Base-by-base conservation (phyloP, 2,329 filamentous ascomycete species). In the Hymenoscyphus linearis region DNA sequence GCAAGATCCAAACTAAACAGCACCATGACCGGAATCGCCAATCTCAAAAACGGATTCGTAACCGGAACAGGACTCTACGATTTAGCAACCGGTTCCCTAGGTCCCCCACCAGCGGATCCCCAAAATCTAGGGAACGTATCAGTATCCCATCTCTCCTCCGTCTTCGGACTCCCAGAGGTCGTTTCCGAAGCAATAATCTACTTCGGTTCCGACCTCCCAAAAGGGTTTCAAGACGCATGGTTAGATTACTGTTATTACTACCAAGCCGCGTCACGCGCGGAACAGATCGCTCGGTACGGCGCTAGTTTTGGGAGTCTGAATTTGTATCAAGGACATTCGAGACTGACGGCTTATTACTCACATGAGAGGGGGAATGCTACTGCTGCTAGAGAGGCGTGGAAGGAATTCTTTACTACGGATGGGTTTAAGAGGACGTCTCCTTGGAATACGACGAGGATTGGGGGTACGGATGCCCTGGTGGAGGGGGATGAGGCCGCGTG, bases 191-290 rank as follows among this genome's bases (percentile, higher is more conserved):
- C 84, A 1, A 73, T 82, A 2, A 77, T 82, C 53, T 79, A 81
- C 67, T 78, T 76, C 14, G 77, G 75, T 2, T 73, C 76, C 0
- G 76, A 79, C 2, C 64, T 78, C 0, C 80, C 82, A 0, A 66
- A 74, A 9, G 77, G 77, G 0, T 85, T 86, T 68, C 75, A 80
- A 55, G 70, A 79, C 6, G 81, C 78, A 0, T 86, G 82, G 79
- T 72, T 85, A 1, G 83, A 85, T 56, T 86, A 86, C 71, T 83
- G 82, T 67, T 80, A 80, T 68, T 85, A 83, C 71, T 86, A 83
- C 66, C 75, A 76, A 9, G 83, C 81, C 0, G 67, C 75, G 0
- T 70, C 72, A 0, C 40, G 12, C 10, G 76, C 73, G 0, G 81
- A 85, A 71, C 83, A 86, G 69, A 70, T 67, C 1, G 76, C 77